Evolutionary conservation across 352 stramenopile genomes (phyloP), one percentile per base, ranked within the genome.

Genomic region (Saprolegnia diclina): DNA sequence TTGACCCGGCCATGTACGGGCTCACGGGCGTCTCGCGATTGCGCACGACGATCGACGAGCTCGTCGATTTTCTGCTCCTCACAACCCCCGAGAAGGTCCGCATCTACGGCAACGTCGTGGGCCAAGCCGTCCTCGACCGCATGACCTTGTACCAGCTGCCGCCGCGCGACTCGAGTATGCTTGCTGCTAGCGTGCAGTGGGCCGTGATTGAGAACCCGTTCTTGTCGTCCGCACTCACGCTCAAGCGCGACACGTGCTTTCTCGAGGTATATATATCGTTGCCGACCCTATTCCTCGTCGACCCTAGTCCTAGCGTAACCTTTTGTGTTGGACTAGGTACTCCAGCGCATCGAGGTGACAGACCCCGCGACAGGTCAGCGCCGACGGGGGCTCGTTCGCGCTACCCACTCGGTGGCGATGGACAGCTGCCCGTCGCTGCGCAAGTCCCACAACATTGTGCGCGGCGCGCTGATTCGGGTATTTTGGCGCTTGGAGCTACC

Each of bases 101-200:
- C 7, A 22, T 6, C 9, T 52, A 32, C 56, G 13, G 24, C 24
- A 4, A 21, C 26, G 29, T 29, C 22, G 14, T 38, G 18, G 21
- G 44, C 40, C 44, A 55, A 56, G 83, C 90, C 38, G 64, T 91
- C 26, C 71, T 93, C 40, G 85, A 93, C 73, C 79, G 90, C 57
- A 80, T 88, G 71, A 91, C 77, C 37, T 76, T 93, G 32, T 74
- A 90, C 42, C 76, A 81, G 11, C 74, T 93, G 14, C 82, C 81
- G 4, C 19, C 26, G 11, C n/a, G 57, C 40, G 42, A 14, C 13
- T 48, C 42, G 42, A 91, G 91, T 68, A 82, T 83, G 9, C 85
- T 88, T 46, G 81, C 91, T 54, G 81, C 91, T 11, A 79, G 74
- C 1, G 80, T 89, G 65, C 91, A 91, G 73, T 94, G 85, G 85